phyloP scores from a whole-genome alignment of 1,284 basidiomycete species.

The Ceratobasidium sp. region DNA sequence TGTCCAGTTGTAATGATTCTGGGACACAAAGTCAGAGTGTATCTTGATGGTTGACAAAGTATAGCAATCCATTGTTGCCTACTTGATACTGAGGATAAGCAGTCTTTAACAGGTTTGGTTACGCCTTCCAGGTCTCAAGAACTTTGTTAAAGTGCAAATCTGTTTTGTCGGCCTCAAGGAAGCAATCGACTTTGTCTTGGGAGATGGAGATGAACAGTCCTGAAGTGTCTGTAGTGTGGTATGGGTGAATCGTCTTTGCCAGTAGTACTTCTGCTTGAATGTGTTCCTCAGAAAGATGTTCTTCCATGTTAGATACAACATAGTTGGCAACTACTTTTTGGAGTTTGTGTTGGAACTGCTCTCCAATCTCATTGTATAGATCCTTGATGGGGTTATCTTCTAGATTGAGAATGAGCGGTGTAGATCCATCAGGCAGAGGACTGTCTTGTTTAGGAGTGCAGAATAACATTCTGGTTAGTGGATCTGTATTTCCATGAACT shows the following conservation, averaged over 20 bases:
- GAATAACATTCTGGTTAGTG: conserved; percentile 31
- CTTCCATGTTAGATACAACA: neutral
- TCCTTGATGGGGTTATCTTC: neutral
- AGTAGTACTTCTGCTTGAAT: neutral
- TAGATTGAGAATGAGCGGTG: neutral
- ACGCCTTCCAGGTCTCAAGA: conserved; percentile 39
- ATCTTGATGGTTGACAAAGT: conserved; percentile 44
- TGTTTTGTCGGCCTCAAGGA: neutral
- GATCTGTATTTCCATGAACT: conserved; percentile 51
- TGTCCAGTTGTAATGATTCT: conserved; percentile 45
- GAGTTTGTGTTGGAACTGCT: neutral
- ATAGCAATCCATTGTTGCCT: conserved; percentile 44
- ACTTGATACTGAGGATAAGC: conserved; percentile 43
- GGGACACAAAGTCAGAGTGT: conserved; percentile 48
- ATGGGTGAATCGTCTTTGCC: neutral
- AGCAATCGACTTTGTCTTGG: neutral
- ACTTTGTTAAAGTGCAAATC: conserved; percentile 21
- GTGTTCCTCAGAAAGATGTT: neutral
- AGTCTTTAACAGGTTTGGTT: too few species aligned
- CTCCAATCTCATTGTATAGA: neutral
- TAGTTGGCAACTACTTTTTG: neutral
- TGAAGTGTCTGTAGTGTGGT: neutral
- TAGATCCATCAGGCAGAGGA: neutral
- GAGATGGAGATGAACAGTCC: neutral
- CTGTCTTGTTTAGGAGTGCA: conserved; percentile 45